Evolutionary conservation across 2,329 filamentous ascomycete species (phyloP).

Genomic region (Leptosphaerulina australis): DNA sequence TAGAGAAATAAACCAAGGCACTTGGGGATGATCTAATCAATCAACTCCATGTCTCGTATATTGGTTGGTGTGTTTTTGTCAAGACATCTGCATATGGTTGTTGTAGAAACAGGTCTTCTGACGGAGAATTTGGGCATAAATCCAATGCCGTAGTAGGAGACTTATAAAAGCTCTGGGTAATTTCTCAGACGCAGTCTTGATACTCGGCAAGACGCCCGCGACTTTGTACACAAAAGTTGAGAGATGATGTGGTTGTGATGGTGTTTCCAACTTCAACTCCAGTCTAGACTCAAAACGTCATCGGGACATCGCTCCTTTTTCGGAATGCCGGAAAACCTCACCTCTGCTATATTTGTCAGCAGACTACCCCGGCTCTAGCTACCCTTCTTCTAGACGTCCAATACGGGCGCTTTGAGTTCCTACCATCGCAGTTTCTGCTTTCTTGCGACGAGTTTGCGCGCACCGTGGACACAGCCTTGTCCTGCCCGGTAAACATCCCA

Average conservation of each 20-base stretch:
- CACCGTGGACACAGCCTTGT: slow-evolving; percentile 7
- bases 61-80: too few relatives aligned
- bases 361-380: slow-evolving; percentile 9
- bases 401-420: slow-evolving; percentile 2
- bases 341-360: slow-evolving; percentile 16
- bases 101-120: neutral
- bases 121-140: neutral
- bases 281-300: slow-evolving; percentile 6
- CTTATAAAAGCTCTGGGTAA: neutral
- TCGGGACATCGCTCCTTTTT: slow-evolving; percentile 5
- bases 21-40: too few relatives aligned
- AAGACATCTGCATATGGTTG: neutral
- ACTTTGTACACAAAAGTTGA: neutral
- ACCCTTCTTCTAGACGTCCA: slow-evolving; percentile 2
- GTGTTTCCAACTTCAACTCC: neutral
- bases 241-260: slow-evolving; percentile 10
- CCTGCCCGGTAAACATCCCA: slow-evolving; percentile 3
- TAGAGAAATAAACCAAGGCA: too few relatives aligned
- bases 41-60: too few relatives aligned
- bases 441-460: slow-evolving; percentile 1
- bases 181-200: neutral
- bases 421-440: slow-evolving; percentile 3
- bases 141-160: neutral
- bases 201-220: neutral
- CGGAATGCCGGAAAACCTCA: slow-evolving; percentile 12